A percentile compares a stretch with the other conserved stretches of the same genome.
These are phyloP conservation scores for Kurtzmaniella cleridarum DNA, from an alignment of 805 yeast species.

Conservation along the genomic window DNA sequence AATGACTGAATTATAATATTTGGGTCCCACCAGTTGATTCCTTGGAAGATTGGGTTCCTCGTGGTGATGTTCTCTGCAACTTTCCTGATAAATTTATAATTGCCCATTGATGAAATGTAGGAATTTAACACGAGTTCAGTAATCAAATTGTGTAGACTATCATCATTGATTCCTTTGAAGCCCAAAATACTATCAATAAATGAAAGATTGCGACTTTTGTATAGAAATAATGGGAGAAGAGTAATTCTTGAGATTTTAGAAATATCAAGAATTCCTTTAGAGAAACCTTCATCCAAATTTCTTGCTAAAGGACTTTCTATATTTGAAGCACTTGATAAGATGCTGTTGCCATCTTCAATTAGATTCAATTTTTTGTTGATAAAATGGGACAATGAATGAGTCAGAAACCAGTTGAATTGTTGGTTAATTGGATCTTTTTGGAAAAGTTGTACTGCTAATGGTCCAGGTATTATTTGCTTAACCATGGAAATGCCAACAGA, in stretches of 20 bases:
- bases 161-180: no score
- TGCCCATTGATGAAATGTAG: slow-evolving; percentile 34
- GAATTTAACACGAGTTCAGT: slow-evolving; percentile 31
- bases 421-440: slow-evolving; percentile 6
- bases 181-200: no score
- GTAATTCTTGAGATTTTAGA: slow-evolving; percentile 33
- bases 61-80: slow-evolving; percentile 10
- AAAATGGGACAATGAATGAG: slow-evolving; percentile 2
- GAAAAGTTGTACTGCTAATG: slow-evolving; percentile 23
- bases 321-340: not conserved
- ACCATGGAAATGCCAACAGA: slow-evolving; percentile 32
- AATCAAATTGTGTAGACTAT: slow-evolving; percentile 11
- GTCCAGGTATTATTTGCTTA: slow-evolving; percentile 31
- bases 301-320: slow-evolving; percentile 5
- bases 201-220: no score
- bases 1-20: slow-evolving; percentile 27
- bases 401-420: slow-evolving; percentile 1
- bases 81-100: slow-evolving; percentile 22
- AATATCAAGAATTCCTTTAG: slow-evolving; percentile 29
- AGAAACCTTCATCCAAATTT: slow-evolving; percentile 25
- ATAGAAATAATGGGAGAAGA: slow-evolving; percentile 30
- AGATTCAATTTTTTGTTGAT: slow-evolving; percentile 2
- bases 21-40: slow-evolving; percentile 25
- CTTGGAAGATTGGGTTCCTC: slow-evolving; percentile 9
- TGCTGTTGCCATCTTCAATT: slow-evolving; percentile 1